Base-by-base conservation (phyloP, 2,329 filamentous ascomycete genomes). In the Ciborinia camelliae region DNA sequence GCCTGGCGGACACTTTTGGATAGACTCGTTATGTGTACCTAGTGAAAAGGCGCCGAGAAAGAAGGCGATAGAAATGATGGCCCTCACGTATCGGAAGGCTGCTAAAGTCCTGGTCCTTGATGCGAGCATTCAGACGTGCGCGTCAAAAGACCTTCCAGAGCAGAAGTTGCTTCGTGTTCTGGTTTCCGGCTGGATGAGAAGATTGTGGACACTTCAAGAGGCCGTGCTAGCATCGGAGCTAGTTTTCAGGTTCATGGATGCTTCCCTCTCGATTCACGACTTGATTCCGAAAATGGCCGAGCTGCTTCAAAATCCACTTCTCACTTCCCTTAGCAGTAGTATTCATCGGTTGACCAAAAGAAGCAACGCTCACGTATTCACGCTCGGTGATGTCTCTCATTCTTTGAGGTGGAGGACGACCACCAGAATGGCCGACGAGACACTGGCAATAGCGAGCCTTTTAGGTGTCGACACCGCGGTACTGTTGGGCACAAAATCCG, bases 181-280 rank as follows among this genome's bases (percentile, higher is more conserved):
- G 39, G 73, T 70, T 15, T 77, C 76, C 4, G 69, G 73, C 26
- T 79, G 78, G 77, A 76, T 78, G 69, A 71, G 76, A 52, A 69
- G 77, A 6, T 69, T 78, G 1, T 79, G 77, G 78, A 79, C 78
- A 0, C 71, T 79, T 18, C 77, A 79, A 73, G 77, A 79, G 70
- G 77, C 74, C 23, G 72, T 72, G 4, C 69, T 77, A 1, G 70
- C 72, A 0, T 68, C 69, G n/a, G 71, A 68, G 20, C 67, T 77
- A 3, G 75, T 71, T 30, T 72, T 78, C 15, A 72, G 76, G 58
- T 77, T 77, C 60, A 65, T 69, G 1, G 76, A 77, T 63, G 67
- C n/a, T n/a, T n/a, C n/a, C n/a, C n/a, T n/a, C n/a, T n/a, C n/a
- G n/a, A n/a, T n/a, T n/a, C n/a, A n/a, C n/a, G n/a, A n/a, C n/a